Evolutionary conservation across 208 protist species (phyloP).

Genomic region (Acanthamoeba healyi): DNA sequence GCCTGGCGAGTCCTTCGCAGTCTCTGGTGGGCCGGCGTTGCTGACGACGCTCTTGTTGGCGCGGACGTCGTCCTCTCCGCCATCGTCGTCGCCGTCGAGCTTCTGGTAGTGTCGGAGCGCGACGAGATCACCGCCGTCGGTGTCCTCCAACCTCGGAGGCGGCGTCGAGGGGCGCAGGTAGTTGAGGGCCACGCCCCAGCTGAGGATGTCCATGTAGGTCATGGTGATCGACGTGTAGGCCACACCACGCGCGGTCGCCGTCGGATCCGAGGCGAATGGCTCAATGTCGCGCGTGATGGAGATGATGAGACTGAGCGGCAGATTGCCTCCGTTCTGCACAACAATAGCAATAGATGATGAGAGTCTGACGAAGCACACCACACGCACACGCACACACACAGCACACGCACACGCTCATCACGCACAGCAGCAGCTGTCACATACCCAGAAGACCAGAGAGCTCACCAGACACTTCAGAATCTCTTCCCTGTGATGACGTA

Average conservation of each 20-base stretch:
- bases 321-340: conserved; percentile 36
- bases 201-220: neutral
- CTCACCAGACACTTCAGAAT: neutral
- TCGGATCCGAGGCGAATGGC: neutral
- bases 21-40: no score
- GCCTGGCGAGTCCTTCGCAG: neutral
- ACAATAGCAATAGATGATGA: no score
- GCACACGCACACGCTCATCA: no score
- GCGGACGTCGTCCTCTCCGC: neutral
- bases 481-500: no score
- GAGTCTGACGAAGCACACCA: no score
- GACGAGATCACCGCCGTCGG: no score
- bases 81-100: neutral
- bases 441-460: conserved; percentile 7
- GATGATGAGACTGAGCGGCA: conserved; percentile 48
- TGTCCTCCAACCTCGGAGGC: no score
- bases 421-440: no score
- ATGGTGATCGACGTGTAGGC: conserved; percentile 35
- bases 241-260: conserved; percentile 7
- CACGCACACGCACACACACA: no score
- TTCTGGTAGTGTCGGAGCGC: neutral
- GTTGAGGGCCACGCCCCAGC: conserved; percentile 26
- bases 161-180: neutral
- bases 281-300: conserved; percentile 48
- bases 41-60: neutral